Percentiles rank a stretch among this genome's conserved stretches.
Evolutionary conservation across 2,329 filamentous ascomycete genomes (phyloP).

Genomic region (Septoria linicola): DNA sequence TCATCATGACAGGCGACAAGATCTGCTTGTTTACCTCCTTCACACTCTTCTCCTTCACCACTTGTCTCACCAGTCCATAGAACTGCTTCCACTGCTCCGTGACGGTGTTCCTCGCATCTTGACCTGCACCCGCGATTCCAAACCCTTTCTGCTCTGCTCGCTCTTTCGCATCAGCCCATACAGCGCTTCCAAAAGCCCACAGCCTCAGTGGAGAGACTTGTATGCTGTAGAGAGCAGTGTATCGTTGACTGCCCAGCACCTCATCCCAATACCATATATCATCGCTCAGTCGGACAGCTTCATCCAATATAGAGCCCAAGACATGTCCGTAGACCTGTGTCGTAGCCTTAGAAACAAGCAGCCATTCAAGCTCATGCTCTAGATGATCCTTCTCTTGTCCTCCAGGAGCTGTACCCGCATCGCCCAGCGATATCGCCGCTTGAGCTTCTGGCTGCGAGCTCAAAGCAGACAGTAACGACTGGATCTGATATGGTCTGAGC

Average conservation of each 20-base stretch:
- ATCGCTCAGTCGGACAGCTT: slow-evolving; percentile 78
- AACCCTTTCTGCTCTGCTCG: slow-evolving; percentile 33
- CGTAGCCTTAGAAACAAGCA: slow-evolving; percentile 85
- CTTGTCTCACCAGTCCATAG: slow-evolving; percentile 75
- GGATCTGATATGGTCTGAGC: slow-evolving; percentile 21
- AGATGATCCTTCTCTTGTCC: slow-evolving; percentile 46
- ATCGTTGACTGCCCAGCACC: slow-evolving; percentile 72
- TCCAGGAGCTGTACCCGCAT: slow-evolving; percentile 5
- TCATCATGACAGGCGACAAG: slow-evolving; percentile 73
- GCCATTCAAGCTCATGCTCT: slow-evolving; percentile 82
- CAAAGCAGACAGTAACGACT: slow-evolving; percentile 16
- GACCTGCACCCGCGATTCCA: slow-evolving; percentile 28
- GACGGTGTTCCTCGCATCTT: slow-evolving; percentile 35
- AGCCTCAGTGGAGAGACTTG: slow-evolving; percentile 79
- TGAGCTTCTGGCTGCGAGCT: slow-evolving; percentile 19
- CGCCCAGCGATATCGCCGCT: slow-evolving; percentile 16
- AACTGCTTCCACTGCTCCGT: slow-evolving; percentile 53
- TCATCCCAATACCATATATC: slow-evolving; percentile 97
- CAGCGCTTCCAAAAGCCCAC: slow-evolving; percentile 68
- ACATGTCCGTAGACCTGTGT: slow-evolving; percentile 85
- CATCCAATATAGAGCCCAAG: slow-evolving; percentile 72
- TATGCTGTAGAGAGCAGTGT: slow-evolving; percentile 77
- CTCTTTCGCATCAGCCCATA: slow-evolving; percentile 62
- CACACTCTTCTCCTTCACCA: slow-evolving; percentile 70
- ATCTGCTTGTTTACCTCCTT: slow-evolving; percentile 69